Evolutionary conservation across 2,329 filamentous ascomycete species (phyloP), one percentile per base, ranked within the genome.

Genomic region (Lachnum nothofagi): DNA sequence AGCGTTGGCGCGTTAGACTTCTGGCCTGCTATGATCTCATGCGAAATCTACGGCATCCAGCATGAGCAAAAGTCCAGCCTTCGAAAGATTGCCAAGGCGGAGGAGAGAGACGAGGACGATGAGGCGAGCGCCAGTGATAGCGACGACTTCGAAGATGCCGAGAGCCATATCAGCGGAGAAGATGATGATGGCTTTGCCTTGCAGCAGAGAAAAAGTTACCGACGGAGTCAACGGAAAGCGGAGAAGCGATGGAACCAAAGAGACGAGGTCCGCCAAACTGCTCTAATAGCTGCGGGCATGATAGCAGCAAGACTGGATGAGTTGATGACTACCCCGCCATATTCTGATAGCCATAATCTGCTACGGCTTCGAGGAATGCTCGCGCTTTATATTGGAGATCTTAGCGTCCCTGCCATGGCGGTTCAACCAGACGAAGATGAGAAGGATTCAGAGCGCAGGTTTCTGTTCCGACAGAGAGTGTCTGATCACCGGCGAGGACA

Each of bases 1-100:
- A 69, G 79, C 43, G 69, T 83, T 35, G 85, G 80, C 55, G 82
- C 87, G 9, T 64, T 86, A 31, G 82, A 88, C 52, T 95, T 96
- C 65, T 91, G 89, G 69, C 83, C 87, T 12, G 85, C 86, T 12
- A 78, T 95, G 70, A 83, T 91, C 58, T 82, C 82, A 42, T 78
- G 89, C 39, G 91, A 93, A 79, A 78, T 95, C 44, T 91, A 88
- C 64, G 80, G 86, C 53, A 73, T 83, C 1, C 79, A 87, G 61
- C 73, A 79, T 40, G 82, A 82, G 70, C 77, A 77, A 61, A 69
- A 66, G 46, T 62, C 64, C 43, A 75, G 68, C 9, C 61, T 77
- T 31, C 65, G 70, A 46, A 64, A 61, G 9, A 56, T 75, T 9
- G 47, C 43, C n/a, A 48, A 51, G 22, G 60, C 57, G 4, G 65